Evolutionary conservation across 108 stramenopile genomes (phyloP).

Genomic region (Nitzschia sp.): DNA sequence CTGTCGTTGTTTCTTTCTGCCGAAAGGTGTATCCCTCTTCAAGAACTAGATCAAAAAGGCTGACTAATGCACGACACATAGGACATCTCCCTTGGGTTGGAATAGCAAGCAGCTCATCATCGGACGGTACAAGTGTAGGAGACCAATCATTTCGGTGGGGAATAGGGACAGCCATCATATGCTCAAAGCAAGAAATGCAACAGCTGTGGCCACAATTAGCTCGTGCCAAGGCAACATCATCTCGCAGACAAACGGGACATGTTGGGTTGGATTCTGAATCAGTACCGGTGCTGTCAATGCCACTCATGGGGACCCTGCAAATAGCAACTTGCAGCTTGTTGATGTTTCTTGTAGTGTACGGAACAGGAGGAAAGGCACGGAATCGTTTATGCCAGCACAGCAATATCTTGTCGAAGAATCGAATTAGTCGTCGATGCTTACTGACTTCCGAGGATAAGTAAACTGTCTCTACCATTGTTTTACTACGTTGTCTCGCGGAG

Average conservation of each 20-base stretch:
- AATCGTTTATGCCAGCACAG: not conserved
- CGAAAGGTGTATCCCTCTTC: not conserved
- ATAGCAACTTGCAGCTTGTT: not conserved
- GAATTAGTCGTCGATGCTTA: too few relatives aligned
- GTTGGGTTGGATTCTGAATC: not conserved
- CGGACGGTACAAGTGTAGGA: not conserved
- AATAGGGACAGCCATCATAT: constrained; percentile 14
- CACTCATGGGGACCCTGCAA: not conserved
- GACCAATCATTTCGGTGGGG: not conserved
- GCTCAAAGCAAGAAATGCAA: constrained; percentile 27
- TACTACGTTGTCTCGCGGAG: too few relatives aligned
- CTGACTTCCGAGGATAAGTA: too few relatives aligned
- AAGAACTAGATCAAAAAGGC: constrained; percentile 27
- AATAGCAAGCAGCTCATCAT: constrained; percentile 24
- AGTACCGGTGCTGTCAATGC: not conserved
- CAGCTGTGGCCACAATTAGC: constrained; percentile 21
- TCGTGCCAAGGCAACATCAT: constrained; percentile 3
- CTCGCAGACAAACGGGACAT: constrained; percentile 19
- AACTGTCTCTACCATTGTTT: too few relatives aligned
- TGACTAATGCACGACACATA: constrained; percentile 30
- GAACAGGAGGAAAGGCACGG: not conserved
- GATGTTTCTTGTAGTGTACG: not conserved
- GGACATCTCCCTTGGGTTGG: constrained; percentile 48
- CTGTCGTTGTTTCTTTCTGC: not conserved
- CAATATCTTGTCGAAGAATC: not conserved